Base-by-base conservation (phyloP, 2,329 filamentous ascomycete species). In the Fusarium bactridioides region DNA sequence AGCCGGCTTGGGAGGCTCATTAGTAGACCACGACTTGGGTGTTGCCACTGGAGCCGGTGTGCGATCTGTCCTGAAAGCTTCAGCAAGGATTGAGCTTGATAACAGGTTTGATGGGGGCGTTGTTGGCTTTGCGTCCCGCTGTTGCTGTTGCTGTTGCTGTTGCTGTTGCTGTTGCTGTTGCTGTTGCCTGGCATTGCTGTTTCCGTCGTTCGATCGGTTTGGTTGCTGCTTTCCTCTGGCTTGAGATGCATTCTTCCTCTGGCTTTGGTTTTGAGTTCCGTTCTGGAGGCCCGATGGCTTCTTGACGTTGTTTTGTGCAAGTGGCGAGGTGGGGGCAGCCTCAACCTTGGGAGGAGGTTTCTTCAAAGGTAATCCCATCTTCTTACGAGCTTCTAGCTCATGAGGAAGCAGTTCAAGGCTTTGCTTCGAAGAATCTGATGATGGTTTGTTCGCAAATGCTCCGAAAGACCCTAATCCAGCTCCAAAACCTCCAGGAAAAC, bases 371-470 rank as follows among this genome's bases (percentile, higher is more conserved):
- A 73, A 44, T 27, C 76, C 69, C 56, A 78, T 76, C 54, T 74
- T 78, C 56, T 77, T 60, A 15, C 81, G 80, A 40, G 83, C 83
- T 41, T 79, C 78, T n/a, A 73, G 54, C 61, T 84, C 83, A 50
- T 84, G 82, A 6, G 82, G 83, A 10, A 84, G 78, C 41, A 84
- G 74, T 4, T 74, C 75, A 8, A 60, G 48, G 7, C 61, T 25
- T n/a, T 18, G 48, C 38, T 64, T 47, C 33, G 51, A 51, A 11
- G 23, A 27, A 7, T 67, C 56, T 10, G 56, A n/a, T 10, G 54
- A 53, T 21, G 69, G 27, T 56, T 66, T 61, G 59, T 63, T 70
- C 56, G 72, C 60, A 67, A 75, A 80, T 59, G 62, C 71, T 33
- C 61, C 79, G 57, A 74, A 76, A 51, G 55, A 64, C 69, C 77